Conservation (phyloP, 2,329 filamentous ascomycete genomes). For the Colletotrichum kahawae region DNA sequence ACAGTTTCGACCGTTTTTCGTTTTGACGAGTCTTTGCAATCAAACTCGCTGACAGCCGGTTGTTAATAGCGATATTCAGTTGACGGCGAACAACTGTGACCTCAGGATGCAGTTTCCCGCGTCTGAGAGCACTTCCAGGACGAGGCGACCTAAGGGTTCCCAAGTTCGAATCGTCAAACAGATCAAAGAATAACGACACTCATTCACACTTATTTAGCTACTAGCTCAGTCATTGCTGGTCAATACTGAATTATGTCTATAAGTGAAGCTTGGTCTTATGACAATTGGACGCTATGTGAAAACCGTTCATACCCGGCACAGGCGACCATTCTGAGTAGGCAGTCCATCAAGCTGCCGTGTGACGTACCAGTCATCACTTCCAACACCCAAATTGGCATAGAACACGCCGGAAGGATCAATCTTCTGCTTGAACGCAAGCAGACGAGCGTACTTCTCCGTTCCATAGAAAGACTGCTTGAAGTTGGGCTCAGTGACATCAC, state of each 20-base stretch:
- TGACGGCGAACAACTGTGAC: neutral
- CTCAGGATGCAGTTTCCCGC: fast-evolving
- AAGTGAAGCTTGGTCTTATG: neutral
- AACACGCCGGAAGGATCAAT: conserved; percentile 33
- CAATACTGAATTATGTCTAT: neutral
- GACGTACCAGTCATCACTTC: conserved; percentile 29
- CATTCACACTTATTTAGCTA: neutral
- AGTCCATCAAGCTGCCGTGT: conserved; percentile 5
- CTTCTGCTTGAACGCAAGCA: conserved; percentile 32
- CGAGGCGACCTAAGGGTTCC: neutral
- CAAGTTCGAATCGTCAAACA: neutral
- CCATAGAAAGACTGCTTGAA: conserved; percentile 36
- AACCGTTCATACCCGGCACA: conserved; percentile 7
- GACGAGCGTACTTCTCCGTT: conserved; percentile 28
- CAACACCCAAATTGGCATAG: conserved; percentile 31
- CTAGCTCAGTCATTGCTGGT: neutral
- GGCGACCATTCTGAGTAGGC: conserved; percentile 17
- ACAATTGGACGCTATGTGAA: neutral
- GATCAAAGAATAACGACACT: neutral
- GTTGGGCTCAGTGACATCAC: conserved; percentile 33
- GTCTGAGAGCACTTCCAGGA: neutral
- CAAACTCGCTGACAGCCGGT: neutral
- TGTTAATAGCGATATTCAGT: neutral
- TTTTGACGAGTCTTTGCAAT: neutral
- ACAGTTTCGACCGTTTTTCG: fast-evolving